These are phyloP conservation scores for Phytophthora cryptogea DNA, from an alignment of 352 stramenopile species.

Conservation along the genomic window DNA sequence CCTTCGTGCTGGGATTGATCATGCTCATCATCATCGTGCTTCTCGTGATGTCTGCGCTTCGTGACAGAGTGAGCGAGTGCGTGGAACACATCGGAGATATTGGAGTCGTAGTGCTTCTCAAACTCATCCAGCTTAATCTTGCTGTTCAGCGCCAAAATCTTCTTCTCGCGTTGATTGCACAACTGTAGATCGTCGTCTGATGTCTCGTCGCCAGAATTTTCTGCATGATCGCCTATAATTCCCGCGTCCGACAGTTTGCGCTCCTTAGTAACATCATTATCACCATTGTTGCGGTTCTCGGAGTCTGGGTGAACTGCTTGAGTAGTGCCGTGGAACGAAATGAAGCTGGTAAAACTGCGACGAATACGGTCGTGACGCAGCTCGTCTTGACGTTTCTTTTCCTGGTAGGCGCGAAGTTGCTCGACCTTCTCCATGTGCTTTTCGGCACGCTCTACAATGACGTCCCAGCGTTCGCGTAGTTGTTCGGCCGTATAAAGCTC, in stretches of 20 bases:
- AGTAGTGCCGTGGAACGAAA: slow-evolving; percentile 24
- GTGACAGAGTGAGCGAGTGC: slow-evolving; percentile 47
- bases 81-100: slow-evolving; percentile 61
- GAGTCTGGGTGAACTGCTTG: slow-evolving; percentile 6
- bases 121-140: slow-evolving; percentile 59
- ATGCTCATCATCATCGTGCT: slow-evolving; percentile 7
- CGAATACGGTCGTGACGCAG: slow-evolving; percentile 34
- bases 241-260: slow-evolving; percentile 5
- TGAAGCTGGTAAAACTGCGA: slow-evolving; percentile 39
- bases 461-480: slow-evolving; percentile 62
- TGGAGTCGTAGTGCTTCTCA: slow-evolving; percentile 70
- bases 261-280: slow-evolving; percentile 5
- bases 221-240: not conserved
- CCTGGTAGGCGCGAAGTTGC: slow-evolving; percentile 54
- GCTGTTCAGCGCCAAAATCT: slow-evolving; percentile 58
- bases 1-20: slow-evolving; percentile 8
- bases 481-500: slow-evolving; percentile 61
- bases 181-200: slow-evolving; percentile 26
- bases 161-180: slow-evolving; percentile 60
- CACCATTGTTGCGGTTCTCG: slow-evolving; percentile 3
- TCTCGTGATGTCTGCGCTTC: slow-evolving; percentile 22
- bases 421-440: slow-evolving; percentile 66
- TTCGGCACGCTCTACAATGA: slow-evolving; percentile 55
- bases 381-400: slow-evolving; percentile 52
- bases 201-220: not conserved